These are phyloP conservation scores for Solanum hybrid DNA, from an alignment of 305 asterid genomes.

Conservation along the genomic window DNA sequence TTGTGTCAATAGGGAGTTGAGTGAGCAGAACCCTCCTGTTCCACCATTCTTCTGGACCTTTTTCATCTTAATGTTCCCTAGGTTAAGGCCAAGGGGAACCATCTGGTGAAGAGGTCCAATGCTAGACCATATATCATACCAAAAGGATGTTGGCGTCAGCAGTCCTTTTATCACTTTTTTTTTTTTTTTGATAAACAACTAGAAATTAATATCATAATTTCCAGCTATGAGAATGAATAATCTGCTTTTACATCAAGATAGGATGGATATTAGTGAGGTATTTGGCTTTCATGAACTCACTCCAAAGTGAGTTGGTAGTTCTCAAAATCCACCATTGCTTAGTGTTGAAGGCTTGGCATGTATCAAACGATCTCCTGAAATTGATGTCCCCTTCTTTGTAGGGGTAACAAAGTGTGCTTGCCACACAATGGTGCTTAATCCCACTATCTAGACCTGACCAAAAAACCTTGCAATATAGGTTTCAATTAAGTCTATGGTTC, in stretches of 20 bases:
- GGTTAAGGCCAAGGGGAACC: neutral
- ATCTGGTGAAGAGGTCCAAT: neutral
- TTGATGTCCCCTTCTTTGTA: neutral
- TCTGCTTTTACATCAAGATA: neutral
- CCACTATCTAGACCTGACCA: neutral
- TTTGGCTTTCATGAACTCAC: neutral
- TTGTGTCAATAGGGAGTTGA: neutral
- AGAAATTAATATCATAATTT: neutral
- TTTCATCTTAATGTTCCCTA: neutral
- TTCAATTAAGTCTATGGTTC: neutral
- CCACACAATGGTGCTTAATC: neutral
- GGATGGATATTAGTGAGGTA: neutral
- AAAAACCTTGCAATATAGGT: neutral
- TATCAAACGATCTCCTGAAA: neutral
- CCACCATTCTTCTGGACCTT: neutral
- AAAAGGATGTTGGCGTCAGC: neutral
- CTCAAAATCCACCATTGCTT: neutral
- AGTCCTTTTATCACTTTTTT: neutral
- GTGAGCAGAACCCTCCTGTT: neutral
- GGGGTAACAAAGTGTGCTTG: neutral
- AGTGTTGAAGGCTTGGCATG: neutral
- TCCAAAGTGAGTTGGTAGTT: neutral
- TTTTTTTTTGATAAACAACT: no score
- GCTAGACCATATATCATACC: neutral
- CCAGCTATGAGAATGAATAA: neutral